A percentile compares a stretch with the other conserved stretches of the same genome.
Conservation (phyloP, 768 basidiomycete genomes). For the Hydnomerulius pinastri region DNA sequence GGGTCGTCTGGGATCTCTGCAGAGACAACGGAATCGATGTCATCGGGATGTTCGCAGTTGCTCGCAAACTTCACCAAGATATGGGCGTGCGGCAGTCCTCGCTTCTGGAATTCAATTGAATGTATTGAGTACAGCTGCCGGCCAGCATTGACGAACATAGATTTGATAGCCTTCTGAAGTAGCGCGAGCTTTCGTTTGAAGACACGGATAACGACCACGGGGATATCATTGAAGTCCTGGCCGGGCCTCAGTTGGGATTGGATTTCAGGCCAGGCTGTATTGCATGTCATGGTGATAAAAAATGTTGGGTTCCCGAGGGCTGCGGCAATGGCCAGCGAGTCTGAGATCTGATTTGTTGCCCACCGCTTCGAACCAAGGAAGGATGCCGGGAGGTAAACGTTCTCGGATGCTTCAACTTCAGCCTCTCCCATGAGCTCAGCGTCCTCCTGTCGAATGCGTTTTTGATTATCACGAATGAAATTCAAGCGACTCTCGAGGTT, state of each 20-base stretch:
- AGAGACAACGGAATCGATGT: background rate
- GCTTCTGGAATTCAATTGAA: constrained; percentile 43
- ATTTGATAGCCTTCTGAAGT: constrained; percentile 25
- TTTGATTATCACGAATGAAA: too few relatives aligned
- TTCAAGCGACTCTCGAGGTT: constrained; percentile 33
- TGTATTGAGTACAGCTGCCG: constrained; percentile 33
- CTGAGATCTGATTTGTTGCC: constrained; percentile 40
- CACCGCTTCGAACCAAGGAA: constrained; percentile 38
- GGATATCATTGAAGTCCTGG: constrained; percentile 36
- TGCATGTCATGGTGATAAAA: constrained; percentile 45
- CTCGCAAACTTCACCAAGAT: constrained; percentile 35
- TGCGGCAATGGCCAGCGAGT: constrained; percentile 37
- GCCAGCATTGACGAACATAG: constrained; percentile 34
- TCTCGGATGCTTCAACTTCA: constrained; percentile 30
- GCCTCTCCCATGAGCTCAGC: background rate
- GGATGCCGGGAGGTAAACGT: constrained; percentile 37
- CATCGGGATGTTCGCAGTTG: constrained; percentile 13
- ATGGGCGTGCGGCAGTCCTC: constrained; percentile 43
- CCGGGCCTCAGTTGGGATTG: constrained; percentile 28
- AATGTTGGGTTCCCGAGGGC: constrained; percentile 32
- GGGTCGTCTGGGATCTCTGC: background rate
- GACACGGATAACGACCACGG: constrained; percentile 36
- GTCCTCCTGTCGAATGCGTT: constrained; percentile 22
- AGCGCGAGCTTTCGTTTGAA: constrained; percentile 41
- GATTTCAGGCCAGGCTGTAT: constrained; percentile 43